These are phyloP conservation scores for Arabidopsis thaliana DNA, from an alignment of 345 rosid genomes.

Conservation along the genomic window DNA sequence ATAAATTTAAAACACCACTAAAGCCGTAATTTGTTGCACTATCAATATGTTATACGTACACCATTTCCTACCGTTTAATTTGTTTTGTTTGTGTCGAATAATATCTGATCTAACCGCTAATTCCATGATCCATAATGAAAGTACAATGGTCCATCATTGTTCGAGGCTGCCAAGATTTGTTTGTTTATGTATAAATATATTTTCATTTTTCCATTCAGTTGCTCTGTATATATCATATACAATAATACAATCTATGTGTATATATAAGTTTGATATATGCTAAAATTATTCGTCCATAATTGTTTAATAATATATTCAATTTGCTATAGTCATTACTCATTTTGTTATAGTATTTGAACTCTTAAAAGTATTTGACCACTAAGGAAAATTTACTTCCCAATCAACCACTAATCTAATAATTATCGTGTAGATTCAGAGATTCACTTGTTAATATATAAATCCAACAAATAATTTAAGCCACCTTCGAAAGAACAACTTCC, in stretches of 20 bases:
- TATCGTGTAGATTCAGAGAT: not conserved
- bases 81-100: not conserved
- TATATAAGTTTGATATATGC: not conserved
- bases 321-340: not conserved
- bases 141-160: not conserved
- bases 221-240: too few species aligned
- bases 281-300: not conserved
- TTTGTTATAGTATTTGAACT: not conserved
- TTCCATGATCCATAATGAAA: not conserved
- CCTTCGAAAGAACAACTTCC: not conserved
- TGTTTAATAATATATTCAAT: not conserved
- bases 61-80: not conserved
- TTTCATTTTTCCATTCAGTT: too few species aligned
- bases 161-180: not conserved
- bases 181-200: not conserved
- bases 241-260: too few species aligned
- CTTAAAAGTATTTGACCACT: not conserved
- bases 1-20: too few species aligned
- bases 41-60: not conserved
- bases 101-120: constrained; percentile 4
- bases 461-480: constrained; percentile 12
- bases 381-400: not conserved
- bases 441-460: not conserved
- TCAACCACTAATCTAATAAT: constrained; percentile 10
- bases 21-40: too few species aligned